Evolutionary conservation across 306 rosid genomes (phyloP).

Genomic region (Styphnolobium japonicum): DNA sequence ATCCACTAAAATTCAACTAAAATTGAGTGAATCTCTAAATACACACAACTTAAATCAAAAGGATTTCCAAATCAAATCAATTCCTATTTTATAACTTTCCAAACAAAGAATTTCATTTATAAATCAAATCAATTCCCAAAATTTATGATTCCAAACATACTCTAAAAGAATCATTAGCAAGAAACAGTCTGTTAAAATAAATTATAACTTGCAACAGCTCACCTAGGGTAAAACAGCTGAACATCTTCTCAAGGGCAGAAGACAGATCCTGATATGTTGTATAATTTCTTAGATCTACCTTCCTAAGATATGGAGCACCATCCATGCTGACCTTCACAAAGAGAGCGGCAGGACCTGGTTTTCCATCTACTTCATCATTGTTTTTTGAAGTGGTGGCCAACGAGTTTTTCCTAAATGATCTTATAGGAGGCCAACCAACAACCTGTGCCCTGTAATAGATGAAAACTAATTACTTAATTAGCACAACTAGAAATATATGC

Average conservation of each 20-base stretch:
- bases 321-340: slow-evolving; percentile 95
- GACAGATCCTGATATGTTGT: slow-evolving; percentile 72
- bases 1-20: too few relatives aligned
- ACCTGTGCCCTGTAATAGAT: slow-evolving; percentile 72
- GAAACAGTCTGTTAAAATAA: background rate
- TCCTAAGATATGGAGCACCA: slow-evolving; percentile 91
- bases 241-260: slow-evolving; percentile 89
- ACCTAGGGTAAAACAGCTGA: slow-evolving; percentile 88
- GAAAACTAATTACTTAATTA: slow-evolving; percentile 8
- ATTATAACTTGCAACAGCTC: slow-evolving; percentile 26
- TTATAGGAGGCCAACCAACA: slow-evolving; percentile 93
- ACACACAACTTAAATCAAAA: too few relatives aligned
- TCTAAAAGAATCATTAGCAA: background rate
- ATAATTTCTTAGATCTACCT: slow-evolving; percentile 80
- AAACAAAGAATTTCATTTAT: too few relatives aligned
- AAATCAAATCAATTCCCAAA: too few relatives aligned
- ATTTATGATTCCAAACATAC: too few relatives aligned
- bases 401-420: slow-evolving; percentile 79
- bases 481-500: background rate
- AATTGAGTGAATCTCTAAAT: too few relatives aligned
- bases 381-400: slow-evolving; percentile 68
- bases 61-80: too few relatives aligned
- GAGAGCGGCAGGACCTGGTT: slow-evolving; percentile 65
- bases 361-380: slow-evolving; percentile 80
- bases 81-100: too few relatives aligned